Evolutionary conservation across 208 protist genomes (phyloP), one percentile per base, ranked within the genome.

Genomic region (Jaenimonas drosophilae): DNA sequence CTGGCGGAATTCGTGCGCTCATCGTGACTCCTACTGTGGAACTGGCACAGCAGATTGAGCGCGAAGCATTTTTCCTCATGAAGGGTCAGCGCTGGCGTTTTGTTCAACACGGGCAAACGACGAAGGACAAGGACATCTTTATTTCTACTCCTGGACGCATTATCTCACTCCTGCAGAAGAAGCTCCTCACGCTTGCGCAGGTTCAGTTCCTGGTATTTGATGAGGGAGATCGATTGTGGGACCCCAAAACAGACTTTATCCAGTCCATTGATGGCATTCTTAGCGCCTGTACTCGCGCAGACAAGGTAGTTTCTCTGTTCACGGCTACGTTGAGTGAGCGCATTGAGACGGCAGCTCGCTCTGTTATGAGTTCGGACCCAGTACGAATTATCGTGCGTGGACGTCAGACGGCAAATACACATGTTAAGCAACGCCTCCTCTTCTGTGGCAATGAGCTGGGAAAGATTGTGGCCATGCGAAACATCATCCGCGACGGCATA

Each of bases 151-250:
- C 89, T 4, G 69, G 83, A 16, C 79, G 91, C 39, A 59, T 96
- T 30, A 52, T 77, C n/a, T 68, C 63, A 0, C 41, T 95, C 53
- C 38, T 94, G 33, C 61, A 88, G 57, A 68, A 94, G 45, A 85
- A 79, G 53, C 47, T 88, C 24, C 49, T 95, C 30, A 62, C 82
- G 56, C 61, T 94, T 16, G 48, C 56, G 34, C 54, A 68, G 2
- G 83, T 92, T 34, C 55, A 93, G 68, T 91, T 88, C 62, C 36
- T 96, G 21, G 88, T 99, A n/a, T 95, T 99, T 59, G 97, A 99
- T 67, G 97, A 99, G 63, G 96, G 89, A 36, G 97, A 99, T 73
- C 70, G 82, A 20, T 76, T 99, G 28, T 98, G 97, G 64, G 96
- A 98, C 60, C 76, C 49, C 24, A 75, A 62, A 48, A 80, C 71